A percentile compares a stretch with the other conserved stretches of the same genome.
Evolutionary conservation across 441 rosid species (phyloP).

Genomic region (Daphne laureola): DNA sequence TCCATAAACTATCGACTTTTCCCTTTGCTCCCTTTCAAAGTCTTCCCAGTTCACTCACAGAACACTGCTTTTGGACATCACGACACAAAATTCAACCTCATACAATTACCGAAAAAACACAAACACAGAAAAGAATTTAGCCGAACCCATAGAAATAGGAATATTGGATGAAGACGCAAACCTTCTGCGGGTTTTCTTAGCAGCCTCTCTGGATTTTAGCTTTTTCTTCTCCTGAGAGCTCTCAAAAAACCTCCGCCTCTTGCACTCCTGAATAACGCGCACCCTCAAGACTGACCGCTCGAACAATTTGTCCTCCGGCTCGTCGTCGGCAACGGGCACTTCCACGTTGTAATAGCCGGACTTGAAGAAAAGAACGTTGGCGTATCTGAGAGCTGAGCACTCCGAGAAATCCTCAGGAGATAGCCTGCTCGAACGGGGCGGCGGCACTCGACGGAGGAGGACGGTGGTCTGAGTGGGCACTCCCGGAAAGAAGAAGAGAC

Average conservation of each 20-base stretch:
- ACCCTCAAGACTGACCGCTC: slow-evolving; percentile 32
- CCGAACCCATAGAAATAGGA: not conserved
- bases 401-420: slow-evolving; percentile 15
- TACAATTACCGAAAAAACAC: not conserved
- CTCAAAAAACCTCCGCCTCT: slow-evolving; percentile 38
- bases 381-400: slow-evolving; percentile 28
- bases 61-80: too few species aligned
- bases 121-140: not conserved
- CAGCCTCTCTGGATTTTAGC: slow-evolving; percentile 33
- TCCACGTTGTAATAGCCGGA: slow-evolving; percentile 32
- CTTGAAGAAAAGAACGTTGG: slow-evolving; percentile 28
- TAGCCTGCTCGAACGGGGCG: too few species aligned
- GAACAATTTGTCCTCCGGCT: slow-evolving; percentile 36
- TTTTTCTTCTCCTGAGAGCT: slow-evolving; percentile 29
- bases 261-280: slow-evolving; percentile 33
- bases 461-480: too few species aligned
- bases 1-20: too few species aligned
- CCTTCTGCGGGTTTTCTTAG: slow-evolving; percentile 35
- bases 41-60: too few species aligned
- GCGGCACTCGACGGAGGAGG: too few species aligned
- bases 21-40: too few species aligned
- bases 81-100: not conserved
- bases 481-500: too few species aligned
- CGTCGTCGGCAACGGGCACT: slow-evolving; percentile 32
- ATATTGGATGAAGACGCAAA: slow-evolving; percentile 2